Evolutionary conservation across 2,329 filamentous ascomycete species (phyloP).

Genomic region (Fonsecaea multimorphosa): DNA sequence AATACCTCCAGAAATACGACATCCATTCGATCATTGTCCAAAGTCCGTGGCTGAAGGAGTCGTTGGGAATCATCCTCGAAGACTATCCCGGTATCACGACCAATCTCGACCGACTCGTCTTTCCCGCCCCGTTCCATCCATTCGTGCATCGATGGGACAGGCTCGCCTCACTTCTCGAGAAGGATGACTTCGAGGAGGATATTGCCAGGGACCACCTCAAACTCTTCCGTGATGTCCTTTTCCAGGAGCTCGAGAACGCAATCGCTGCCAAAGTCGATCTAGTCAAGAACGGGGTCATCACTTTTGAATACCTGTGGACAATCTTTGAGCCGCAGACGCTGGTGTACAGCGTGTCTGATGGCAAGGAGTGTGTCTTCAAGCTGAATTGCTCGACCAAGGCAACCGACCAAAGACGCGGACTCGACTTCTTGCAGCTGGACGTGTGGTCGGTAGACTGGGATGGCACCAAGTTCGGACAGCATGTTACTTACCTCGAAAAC

Average conservation of each 20-base stretch:
- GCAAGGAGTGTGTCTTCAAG: slow-evolving; percentile 47
- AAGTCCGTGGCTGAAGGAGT: slow-evolving; percentile 64
- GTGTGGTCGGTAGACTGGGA: slow-evolving; percentile 46
- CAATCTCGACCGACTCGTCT: slow-evolving; percentile 65
- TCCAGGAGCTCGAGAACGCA: slow-evolving; percentile 58
- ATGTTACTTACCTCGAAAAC: slow-evolving; percentile 42
- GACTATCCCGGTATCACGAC: slow-evolving; percentile 67
- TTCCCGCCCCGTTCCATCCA: slow-evolving; percentile 65
- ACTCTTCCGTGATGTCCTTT: slow-evolving; percentile 56
- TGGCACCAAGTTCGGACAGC: slow-evolving; percentile 47
- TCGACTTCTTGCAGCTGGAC: slow-evolving; percentile 25
- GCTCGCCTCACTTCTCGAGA: slow-evolving; percentile 48
- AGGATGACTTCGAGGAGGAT: slow-evolving; percentile 52
- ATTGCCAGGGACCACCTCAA: slow-evolving; percentile 52
- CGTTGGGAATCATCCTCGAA: slow-evolving; percentile 61
- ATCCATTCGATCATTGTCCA: slow-evolving; percentile 70
- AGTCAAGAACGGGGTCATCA: slow-evolving; percentile 60
- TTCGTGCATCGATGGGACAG: slow-evolving; percentile 70
- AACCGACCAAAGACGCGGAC: slow-evolving; percentile 24
- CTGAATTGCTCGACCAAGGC: slow-evolving; percentile 35
- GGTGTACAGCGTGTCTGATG: slow-evolving; percentile 47
- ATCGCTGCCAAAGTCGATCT: slow-evolving; percentile 61
- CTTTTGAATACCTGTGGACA: slow-evolving; percentile 55
- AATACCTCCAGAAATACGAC: slow-evolving; percentile 52
- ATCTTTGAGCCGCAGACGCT: slow-evolving; percentile 44